Evolutionary conservation across 108 stramenopile genomes (phyloP).

Genomic region (Skeletonema marinoi): DNA sequence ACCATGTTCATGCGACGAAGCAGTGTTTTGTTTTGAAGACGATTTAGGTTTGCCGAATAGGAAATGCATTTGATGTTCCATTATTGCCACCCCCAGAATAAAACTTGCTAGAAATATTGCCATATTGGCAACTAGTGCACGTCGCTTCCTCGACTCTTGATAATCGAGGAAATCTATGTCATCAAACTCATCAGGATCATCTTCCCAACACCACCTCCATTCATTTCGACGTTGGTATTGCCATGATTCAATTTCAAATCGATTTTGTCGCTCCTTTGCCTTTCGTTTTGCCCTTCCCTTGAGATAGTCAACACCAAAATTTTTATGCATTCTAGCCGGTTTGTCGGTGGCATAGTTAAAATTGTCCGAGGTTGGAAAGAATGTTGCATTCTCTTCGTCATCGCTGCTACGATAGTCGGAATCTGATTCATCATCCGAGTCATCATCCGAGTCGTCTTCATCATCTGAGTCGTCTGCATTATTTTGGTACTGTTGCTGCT

Average conservation of each 20-base stretch:
- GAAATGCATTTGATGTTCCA: neutral
- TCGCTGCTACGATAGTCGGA: slow-evolving; percentile 7
- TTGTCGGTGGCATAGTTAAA: slow-evolving; percentile 8
- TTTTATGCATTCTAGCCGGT: neutral
- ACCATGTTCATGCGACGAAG: neutral
- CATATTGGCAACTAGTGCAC: neutral
- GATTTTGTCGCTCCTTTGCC: neutral
- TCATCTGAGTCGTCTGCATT: neutral
- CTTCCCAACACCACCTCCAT: neutral
- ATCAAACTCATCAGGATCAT: neutral
- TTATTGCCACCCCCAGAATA: neutral
- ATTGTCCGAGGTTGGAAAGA: slow-evolving; percentile 14
- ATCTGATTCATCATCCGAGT: neutral
- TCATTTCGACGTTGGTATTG: neutral
- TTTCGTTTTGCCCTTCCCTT: slow-evolving; percentile 5
- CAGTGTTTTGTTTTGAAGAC: neutral
- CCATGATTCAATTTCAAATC: slow-evolving; percentile 2
- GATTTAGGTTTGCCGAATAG: neutral
- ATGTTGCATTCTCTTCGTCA: slow-evolving; percentile 12
- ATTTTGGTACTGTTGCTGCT: too few relatives aligned
- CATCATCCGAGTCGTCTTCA: neutral
- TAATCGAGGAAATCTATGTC: neutral
- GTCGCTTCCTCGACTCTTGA: neutral
- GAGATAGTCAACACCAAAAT: slow-evolving; percentile 8
- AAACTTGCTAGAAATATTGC: neutral